phyloP scores from a whole-genome alignment of 2,329 filamentous ascomycete species.

The Penicillium sp. region DNA sequence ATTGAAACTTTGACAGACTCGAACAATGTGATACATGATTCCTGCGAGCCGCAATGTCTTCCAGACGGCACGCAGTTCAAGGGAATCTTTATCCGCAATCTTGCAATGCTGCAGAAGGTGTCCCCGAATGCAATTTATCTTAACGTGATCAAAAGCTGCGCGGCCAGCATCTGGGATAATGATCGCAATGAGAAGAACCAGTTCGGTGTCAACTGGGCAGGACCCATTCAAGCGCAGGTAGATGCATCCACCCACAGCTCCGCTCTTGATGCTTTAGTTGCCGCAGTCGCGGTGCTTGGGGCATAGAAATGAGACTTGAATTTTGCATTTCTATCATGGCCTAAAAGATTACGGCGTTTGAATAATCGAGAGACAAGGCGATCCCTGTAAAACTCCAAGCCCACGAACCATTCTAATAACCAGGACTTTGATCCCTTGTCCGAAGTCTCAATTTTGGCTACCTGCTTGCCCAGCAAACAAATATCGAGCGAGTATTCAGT shows the following conservation, averaged over 20 bases:
- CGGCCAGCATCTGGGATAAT: conserved; percentile 65
- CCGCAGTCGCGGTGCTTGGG: conserved; percentile 44
- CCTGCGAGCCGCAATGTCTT: conserved; percentile 54
- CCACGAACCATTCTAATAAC: no score
- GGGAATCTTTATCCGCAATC: conserved; percentile 67
- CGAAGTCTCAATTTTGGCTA: no score
- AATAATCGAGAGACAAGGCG: no score
- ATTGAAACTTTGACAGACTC: conserved; percentile 49
- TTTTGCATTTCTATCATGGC: background rate
- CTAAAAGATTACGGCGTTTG: no score
- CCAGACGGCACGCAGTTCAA: conserved; percentile 67
- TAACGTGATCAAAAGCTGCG: conserved; percentile 61
- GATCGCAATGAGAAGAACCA: conserved; percentile 53
- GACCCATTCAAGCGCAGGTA: conserved; percentile 55
- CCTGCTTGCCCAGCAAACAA: no score
- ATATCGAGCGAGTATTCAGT: no score
- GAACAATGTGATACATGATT: conserved; percentile 55
- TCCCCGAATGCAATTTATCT: conserved; percentile 54
- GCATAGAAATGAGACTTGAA: background rate
- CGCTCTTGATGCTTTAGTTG: conserved; percentile 68
- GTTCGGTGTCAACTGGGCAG: conserved; percentile 67
- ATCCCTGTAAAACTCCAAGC: no score
- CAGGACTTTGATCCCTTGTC: no score
- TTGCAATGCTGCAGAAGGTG: conserved; percentile 58
- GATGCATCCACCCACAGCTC: conserved; percentile 64